Base-by-base conservation (phyloP, 164 flowering plant genomes). In the Taxillus chinensis region DNA sequence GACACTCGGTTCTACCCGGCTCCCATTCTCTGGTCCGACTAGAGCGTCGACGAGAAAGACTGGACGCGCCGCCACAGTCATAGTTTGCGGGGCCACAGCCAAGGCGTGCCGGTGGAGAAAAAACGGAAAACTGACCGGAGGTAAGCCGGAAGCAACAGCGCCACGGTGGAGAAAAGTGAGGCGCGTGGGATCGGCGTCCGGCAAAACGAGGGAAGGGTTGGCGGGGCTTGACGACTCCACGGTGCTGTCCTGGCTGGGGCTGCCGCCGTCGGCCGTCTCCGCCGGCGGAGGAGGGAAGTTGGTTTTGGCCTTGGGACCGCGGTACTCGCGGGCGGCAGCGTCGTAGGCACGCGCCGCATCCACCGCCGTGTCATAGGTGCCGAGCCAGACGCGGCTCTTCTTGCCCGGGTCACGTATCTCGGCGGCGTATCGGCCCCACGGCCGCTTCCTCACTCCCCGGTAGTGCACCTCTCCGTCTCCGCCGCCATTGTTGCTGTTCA, bases 381-480 rank as follows among this genome's bases (percentile, higher is more conserved):
- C 83, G 41, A 80, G 69, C 83, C 83, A 80, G 57, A 80, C 83
- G 7, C 83, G 79, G 59, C 67, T 73, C 70, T 75, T 77, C 79
- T 75, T 77, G 46, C 67, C 68, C 2, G 83, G 83, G 52, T 80
- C 83, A 0, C 83, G 59, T 62, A 80, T 80, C 62, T 80, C 83
- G 57, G 80, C 83, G 42, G 83, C 83, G 74, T 79, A 79, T 5
- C 83, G 73, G 46, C 83, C 80, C 83, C 83, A 79, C 40, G 83
- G 80, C 67, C 83, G 64, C 83, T 71, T 77, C 69, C 83, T 58
- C 2, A 79, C 83, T 10, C 83, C 83, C 10, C 83, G 51, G 71
- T 60, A 79, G 61, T 73, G 80, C 39, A 62, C 62, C 62, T 79
- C 80, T 27, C 58, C 57, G 49, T n/a, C 57, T 7, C 15, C 65